phyloP scores from a whole-genome alignment of 148 eudicot species.

The Chenopodium berlandieri region DNA sequence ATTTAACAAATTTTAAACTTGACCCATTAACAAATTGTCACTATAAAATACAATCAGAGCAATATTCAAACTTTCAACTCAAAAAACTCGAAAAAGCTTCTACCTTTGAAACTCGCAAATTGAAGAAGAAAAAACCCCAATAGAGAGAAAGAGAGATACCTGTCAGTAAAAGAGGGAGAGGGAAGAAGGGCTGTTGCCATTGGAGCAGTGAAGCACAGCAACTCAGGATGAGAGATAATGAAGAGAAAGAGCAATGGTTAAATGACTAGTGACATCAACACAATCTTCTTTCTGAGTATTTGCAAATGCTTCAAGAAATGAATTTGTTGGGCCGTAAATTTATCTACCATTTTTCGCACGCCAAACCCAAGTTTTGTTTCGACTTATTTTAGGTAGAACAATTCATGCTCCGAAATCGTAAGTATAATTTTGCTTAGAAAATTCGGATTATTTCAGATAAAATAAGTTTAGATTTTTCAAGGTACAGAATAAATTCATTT shows the following conservation, averaged over 20 bases:
- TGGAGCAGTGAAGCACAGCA: slow-evolving; percentile 15
- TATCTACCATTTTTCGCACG: too few relatives aligned
- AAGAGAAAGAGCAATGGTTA: neutral
- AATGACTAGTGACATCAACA: neutral
- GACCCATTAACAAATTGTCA: neutral
- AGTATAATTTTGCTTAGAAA: too few relatives aligned
- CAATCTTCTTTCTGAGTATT: too few relatives aligned
- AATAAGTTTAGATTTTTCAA: too few relatives aligned
- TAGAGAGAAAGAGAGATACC: slow-evolving; percentile 16
- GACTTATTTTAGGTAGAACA: too few relatives aligned
- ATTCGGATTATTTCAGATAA: too few relatives aligned
- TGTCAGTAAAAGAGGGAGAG: slow-evolving; percentile 21
- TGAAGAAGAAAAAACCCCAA: neutral
- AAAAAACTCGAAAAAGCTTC: slow-evolving; percentile 7
- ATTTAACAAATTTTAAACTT: neutral
- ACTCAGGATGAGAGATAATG: neutral
- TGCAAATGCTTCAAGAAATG: too few relatives aligned
- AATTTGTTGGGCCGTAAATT: too few relatives aligned
- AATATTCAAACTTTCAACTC: neutral
- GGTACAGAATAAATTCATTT: too few relatives aligned
- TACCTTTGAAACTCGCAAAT: neutral
- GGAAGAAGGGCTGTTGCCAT: slow-evolving; percentile 28
- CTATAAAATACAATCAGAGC: neutral
- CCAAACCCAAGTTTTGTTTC: too few relatives aligned
- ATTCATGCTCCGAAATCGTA: too few relatives aligned